Evolutionary conservation across 2,329 filamentous ascomycete species (phyloP).

Genomic region (Cladobotryum mycophilum): DNA sequence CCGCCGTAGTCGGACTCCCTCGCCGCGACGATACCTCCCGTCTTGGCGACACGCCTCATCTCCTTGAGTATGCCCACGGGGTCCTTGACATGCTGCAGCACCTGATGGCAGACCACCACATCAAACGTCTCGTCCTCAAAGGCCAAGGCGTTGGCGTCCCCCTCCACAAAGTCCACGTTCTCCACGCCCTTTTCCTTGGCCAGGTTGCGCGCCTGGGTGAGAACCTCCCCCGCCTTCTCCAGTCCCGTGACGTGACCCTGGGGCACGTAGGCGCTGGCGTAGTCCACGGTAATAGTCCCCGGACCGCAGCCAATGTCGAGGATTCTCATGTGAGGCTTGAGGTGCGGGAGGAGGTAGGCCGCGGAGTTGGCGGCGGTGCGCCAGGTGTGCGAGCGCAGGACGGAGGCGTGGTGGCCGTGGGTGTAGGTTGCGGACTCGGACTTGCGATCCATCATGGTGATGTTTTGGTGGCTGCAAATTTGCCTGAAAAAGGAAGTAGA

Average conservation of each 20-base stretch:
- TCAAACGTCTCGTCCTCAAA: slow-evolving; percentile 34
- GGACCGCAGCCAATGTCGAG: slow-evolving; percentile 45
- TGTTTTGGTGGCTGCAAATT: neutral
- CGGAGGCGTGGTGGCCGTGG: slow-evolving; percentile 34
- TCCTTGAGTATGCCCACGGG: slow-evolving; percentile 29
- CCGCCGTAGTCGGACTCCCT: slow-evolving; percentile 20
- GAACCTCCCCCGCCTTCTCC: slow-evolving; percentile 28
- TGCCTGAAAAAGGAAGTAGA: too few species aligned
- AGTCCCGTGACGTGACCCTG: slow-evolving; percentile 33
- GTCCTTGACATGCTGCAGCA: slow-evolving; percentile 33
- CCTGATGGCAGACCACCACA: slow-evolving; percentile 33
- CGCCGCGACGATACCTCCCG: slow-evolving; percentile 33
- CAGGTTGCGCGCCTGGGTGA: slow-evolving; percentile 25
- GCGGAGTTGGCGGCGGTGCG: slow-evolving; percentile 39
- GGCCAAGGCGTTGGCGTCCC: slow-evolving; percentile 24
- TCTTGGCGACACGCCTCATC: slow-evolving; percentile 35
- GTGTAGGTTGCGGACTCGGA: slow-evolving; percentile 24
- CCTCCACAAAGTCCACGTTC: slow-evolving; percentile 27
- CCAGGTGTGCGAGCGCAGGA: slow-evolving; percentile 30
- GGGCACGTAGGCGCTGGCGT: slow-evolving; percentile 27
- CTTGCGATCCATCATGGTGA: slow-evolving; percentile 1
- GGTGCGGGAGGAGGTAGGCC: slow-evolving; percentile 34
- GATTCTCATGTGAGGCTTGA: slow-evolving; percentile 31
- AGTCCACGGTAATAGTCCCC: slow-evolving; percentile 39
- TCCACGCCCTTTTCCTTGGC: slow-evolving; percentile 24